Evolutionary conservation across 208 protist genomes (phyloP).

Genomic region (Trichomonas tenax): DNA sequence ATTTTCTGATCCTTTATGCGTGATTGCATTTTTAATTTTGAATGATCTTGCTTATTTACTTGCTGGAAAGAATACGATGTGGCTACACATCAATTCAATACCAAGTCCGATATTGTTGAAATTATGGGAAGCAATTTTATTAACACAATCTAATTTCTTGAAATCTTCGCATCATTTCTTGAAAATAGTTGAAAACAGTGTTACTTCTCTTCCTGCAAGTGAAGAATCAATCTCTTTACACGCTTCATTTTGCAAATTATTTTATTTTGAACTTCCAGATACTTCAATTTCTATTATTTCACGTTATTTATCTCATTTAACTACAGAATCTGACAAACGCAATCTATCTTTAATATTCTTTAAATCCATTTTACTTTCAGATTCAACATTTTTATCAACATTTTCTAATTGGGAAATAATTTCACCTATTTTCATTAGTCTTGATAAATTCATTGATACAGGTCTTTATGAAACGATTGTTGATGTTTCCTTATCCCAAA

Average conservation of each 20-base stretch:
- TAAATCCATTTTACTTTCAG: not conserved
- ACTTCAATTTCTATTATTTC: not conserved
- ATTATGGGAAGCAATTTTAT: not conserved
- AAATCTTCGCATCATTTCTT: not conserved
- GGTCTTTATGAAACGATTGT: not conserved
- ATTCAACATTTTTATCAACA: not conserved
- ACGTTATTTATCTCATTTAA: not conserved
- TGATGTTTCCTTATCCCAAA: not conserved
- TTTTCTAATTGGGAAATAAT: not conserved
- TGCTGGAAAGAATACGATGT: not conserved
- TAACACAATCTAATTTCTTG: not conserved
- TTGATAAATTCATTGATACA: not conserved
- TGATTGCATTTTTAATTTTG: not conserved
- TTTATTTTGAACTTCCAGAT: not conserved
- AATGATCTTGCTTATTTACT: not conserved
- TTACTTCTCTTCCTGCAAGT: not conserved
- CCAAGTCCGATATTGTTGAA: not conserved
- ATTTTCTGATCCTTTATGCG: not conserved
- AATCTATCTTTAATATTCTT: not conserved
- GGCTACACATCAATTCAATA: not conserved
- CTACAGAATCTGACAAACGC: not conserved
- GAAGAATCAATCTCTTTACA: not conserved
- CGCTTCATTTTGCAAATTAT: not conserved
- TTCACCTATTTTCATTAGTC: not conserved
- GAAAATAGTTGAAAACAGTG: not conserved